Conservation (phyloP, 2,329 filamentous ascomycete species). For the Exserohilum rostratum region DNA sequence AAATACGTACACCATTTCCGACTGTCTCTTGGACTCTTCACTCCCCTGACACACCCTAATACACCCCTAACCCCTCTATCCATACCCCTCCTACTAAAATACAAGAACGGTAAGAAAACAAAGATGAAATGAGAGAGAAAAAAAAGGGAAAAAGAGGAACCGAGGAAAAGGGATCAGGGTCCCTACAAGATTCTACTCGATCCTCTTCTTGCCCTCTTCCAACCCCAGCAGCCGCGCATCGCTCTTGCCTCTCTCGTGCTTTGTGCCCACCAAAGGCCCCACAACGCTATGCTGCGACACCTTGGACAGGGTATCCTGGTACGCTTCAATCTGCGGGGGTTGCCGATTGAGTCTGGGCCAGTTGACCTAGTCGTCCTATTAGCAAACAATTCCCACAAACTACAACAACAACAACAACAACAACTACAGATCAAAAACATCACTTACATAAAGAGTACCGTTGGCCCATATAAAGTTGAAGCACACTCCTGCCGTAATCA, state of each 20-base stretch:
- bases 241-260: constrained; percentile 82
- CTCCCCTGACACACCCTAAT: too few relatives aligned
- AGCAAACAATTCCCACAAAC: neutral
- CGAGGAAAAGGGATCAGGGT: neutral
- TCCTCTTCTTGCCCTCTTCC: constrained; percentile 98
- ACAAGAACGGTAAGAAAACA: neutral
- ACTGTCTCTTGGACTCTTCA: too few relatives aligned
- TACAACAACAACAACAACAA: neutral
- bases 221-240: constrained; percentile 81
- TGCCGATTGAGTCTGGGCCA: constrained; percentile 97
- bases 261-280: constrained; percentile 68
- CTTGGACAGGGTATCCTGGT: constrained; percentile 82
- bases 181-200: constrained; percentile 63
- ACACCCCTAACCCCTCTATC: too few relatives aligned
- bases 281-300: constrained; percentile 83
- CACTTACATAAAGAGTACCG: constrained; percentile 91
- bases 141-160: neutral
- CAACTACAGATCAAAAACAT: neutral
- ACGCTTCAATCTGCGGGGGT: constrained; percentile 84
- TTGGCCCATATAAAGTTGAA: constrained; percentile 79
- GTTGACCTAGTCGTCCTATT: constrained; percentile 82
- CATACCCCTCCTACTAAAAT: neutral
- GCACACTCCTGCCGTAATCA: constrained; percentile 72
- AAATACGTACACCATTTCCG: too few relatives aligned
- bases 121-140: neutral